Percentiles rank a stretch among this genome's conserved stretches.
These are phyloP conservation scores for Speleostelium caveatum DNA, from an alignment of 78 protist species.

Conservation along the genomic window DNA sequence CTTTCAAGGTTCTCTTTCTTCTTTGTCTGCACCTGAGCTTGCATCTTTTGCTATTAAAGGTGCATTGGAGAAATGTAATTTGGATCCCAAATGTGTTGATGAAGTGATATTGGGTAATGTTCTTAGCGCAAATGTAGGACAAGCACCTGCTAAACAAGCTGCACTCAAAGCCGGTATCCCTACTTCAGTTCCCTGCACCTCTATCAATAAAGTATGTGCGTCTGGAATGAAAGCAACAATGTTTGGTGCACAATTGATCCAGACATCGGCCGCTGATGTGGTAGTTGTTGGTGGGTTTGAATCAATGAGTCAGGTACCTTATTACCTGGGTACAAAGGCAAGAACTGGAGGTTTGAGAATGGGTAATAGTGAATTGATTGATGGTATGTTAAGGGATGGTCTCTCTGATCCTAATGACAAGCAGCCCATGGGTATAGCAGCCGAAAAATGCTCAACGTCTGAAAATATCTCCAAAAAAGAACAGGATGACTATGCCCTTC, in stretches of 20 bases:
- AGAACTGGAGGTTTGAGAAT: conserved; percentile 77
- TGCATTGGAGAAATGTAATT: conserved; percentile 61
- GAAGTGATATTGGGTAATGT: conserved; percentile 94
- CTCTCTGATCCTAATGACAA: conserved; percentile 93
- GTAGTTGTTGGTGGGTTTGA: conserved; percentile 98
- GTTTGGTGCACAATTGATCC: conserved; percentile 90
- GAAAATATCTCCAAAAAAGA: conserved; percentile 87
- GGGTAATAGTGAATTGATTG: conserved; percentile 83
- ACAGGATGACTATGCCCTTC: conserved; percentile 93
- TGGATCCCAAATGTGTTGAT: conserved; percentile 27
- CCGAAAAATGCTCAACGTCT: conserved; percentile 90
- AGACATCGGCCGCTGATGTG: conserved; percentile 78
- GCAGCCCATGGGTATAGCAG: conserved; percentile 89
- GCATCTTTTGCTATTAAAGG: conserved; percentile 86
- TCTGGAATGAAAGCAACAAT: conserved; percentile 96
- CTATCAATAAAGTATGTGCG: conserved; percentile 94
- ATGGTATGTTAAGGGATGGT: conserved; percentile 92
- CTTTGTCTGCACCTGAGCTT: conserved; percentile 82
- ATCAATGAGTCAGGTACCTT: conserved; percentile 96
- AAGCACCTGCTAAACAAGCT: conserved; percentile 94
- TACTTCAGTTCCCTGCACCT: conserved; percentile 40
- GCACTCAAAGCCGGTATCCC: conserved; percentile 83
- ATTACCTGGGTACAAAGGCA: conserved; percentile 73
- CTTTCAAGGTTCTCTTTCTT: conserved; percentile 73
- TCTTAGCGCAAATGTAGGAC: conserved; percentile 61